Evolutionary conservation across 768 basidiomycete species (phyloP).

Genomic region (Russula olivacea): DNA sequence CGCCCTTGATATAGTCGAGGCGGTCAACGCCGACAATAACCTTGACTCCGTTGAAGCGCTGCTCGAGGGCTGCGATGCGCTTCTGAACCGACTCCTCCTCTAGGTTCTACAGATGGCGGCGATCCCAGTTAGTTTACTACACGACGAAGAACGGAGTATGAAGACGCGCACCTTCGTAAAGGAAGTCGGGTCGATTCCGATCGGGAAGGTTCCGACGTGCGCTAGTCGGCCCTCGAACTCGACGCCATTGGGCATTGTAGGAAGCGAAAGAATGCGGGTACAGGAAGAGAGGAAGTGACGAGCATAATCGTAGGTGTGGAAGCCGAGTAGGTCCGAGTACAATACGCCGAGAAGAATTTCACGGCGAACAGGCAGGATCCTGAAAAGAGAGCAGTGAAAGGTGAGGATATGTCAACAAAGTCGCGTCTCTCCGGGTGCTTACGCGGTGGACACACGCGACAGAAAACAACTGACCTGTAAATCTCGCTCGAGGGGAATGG

Average conservation of each 20-base stretch:
- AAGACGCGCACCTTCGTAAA: conserved; percentile 65
- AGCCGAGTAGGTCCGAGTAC: conserved; percentile 95
- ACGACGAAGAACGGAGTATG: neutral
- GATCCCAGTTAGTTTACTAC: conserved; percentile 9
- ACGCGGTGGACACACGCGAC: neutral
- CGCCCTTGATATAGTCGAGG: conserved; percentile 99
- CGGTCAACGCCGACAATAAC: conserved; percentile 98
- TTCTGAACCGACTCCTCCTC: conserved; percentile 72
- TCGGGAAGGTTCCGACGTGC: conserved; percentile 98
- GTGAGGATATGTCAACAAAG: conserved; percentile 2
- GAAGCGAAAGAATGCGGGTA: conserved; percentile 89
- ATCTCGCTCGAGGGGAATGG: conserved; percentile 98
- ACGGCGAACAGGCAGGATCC: conserved; percentile 92
- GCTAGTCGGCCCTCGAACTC: conserved; percentile 93
- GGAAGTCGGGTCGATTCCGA: conserved; percentile 92
- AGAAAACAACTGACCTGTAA: conserved; percentile 59
- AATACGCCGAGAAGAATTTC: conserved; percentile 96
- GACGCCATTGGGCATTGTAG: conserved; percentile 97
- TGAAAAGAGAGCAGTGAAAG: conserved; percentile 31
- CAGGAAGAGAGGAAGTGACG: conserved; percentile 99
- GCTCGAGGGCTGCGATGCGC: conserved; percentile 76
- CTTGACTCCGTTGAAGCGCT: conserved; percentile 90
- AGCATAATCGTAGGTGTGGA: conserved; percentile 99
- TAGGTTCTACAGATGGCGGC: conserved; percentile 50
- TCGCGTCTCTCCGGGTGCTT: neutral